These are phyloP conservation scores for Strobilomyces dryophilus DNA, from an alignment of 768 basidiomycete genomes.

Conservation along the genomic window DNA sequence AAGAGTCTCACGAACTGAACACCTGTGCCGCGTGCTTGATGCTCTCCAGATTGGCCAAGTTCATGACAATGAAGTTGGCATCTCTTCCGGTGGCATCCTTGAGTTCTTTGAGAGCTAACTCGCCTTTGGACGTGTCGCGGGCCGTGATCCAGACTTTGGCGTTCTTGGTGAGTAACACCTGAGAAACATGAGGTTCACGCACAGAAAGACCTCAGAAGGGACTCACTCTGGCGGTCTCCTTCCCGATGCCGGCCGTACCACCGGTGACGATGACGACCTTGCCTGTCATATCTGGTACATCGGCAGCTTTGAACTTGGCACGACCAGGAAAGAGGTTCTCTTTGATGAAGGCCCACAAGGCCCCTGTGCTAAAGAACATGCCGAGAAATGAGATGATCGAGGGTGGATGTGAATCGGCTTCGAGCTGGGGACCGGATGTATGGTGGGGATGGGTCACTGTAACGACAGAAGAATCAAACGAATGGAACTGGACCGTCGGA, in stretches of 20 bases:
- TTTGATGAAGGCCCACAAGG: background rate
- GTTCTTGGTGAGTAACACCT: conserved; percentile 29
- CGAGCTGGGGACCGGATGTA: too few species aligned
- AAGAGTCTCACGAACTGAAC: conserved; percentile 27
- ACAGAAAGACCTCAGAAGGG: too few species aligned
- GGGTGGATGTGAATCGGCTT: too few species aligned
- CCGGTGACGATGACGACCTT: conserved; percentile 42
- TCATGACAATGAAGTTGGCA: conserved; percentile 34
- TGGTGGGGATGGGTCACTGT: too few species aligned
- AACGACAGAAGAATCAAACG: too few species aligned
- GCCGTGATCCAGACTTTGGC: conserved; percentile 7
- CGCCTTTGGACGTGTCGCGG: conserved; percentile 17
- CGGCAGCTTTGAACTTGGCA: conserved; percentile 17
- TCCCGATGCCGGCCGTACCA: conserved; percentile 47
- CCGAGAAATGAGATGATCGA: too few species aligned
- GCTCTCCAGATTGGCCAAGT: conserved; percentile 38
- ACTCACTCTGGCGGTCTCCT: conserved; percentile 38
- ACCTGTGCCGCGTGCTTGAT: conserved; percentile 32
- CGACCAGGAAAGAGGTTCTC: conserved; percentile 20
- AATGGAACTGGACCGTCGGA: too few species aligned
- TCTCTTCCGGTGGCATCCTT: conserved; percentile 25
- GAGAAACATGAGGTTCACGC: background rate
- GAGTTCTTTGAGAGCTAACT: conserved; percentile 13
- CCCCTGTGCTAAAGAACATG: background rate
- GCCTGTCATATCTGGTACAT: conserved; percentile 36